Percentiles rank a stretch among this genome's conserved stretches.
phyloP scores from a whole-genome alignment of 371 early-diverging fungal species.

The Mortierella sp. region DNA sequence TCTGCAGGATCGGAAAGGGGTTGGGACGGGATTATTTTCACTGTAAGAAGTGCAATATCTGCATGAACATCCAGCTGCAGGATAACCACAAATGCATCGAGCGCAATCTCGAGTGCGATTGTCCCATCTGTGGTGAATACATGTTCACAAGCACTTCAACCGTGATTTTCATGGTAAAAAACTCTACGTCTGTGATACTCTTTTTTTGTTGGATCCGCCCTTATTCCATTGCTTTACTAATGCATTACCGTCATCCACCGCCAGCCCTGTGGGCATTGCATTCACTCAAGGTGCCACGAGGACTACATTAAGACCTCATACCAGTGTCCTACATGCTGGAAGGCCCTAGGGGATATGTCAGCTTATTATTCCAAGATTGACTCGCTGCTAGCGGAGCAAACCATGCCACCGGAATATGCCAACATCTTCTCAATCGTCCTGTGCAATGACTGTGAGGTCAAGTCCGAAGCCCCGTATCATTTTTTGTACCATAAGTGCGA shows the following conservation, averaged over 20 bases:
- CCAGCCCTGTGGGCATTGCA: conserved; percentile 95
- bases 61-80: conserved; percentile 82
- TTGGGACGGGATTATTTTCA: conserved; percentile 90
- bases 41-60: conserved; percentile 94
- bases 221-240: background rate
- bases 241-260: background rate
- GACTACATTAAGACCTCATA: conserved; percentile 89
- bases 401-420: conserved; percentile 93
- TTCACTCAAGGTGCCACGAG: conserved; percentile 90
- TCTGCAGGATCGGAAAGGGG: conserved; percentile 92
- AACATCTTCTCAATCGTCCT: conserved; percentile 77
- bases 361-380: conserved; percentile 89
- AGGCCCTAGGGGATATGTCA: conserved; percentile 91
- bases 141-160: conserved; percentile 89
- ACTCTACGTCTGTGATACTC: background rate
- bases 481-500: conserved; percentile 97
- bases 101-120: conserved; percentile 90
- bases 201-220: too few species aligned
- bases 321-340: conserved; percentile 97
- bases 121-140: conserved; percentile 98
- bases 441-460: conserved; percentile 97
- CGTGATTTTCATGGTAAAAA: conserved; percentile 87
- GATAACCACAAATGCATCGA: conserved; percentile 94
- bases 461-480: conserved; percentile 85
- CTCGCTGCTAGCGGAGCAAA: conserved; percentile 79